Evolutionary conservation across 345 rosid species (phyloP), one percentile per base, ranked within the genome.

Genomic region (Sisymbrium irio): DNA sequence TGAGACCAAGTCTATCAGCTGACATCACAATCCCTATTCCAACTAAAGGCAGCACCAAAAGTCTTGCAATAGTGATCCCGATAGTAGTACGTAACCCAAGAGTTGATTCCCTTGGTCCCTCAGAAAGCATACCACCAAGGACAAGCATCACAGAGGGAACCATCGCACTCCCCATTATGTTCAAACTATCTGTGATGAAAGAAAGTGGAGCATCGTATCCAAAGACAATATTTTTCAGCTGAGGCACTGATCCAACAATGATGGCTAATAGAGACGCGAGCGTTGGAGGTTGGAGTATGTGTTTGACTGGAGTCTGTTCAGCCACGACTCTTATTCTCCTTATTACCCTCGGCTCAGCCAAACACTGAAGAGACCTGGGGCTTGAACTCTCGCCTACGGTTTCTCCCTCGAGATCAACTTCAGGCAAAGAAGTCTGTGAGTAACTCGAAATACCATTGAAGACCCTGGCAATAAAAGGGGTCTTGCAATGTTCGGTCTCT

Each of bases 141-240:
- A 95, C 78, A 65, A 95, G 97, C 99, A 90, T 92, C 78, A 90
- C 99, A 2, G 99, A 95, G 2, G 99, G 97, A 62, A 95, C 99
- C 96, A 82, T 85, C 22, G 97, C 97, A 3, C 89, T 89, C 0
- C 79, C 99, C 80, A 95, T 64, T 67, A 95, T 92, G 76, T 86
- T 84, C 55, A 95, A 80, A 75, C 97, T 95, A 77, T 92, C 99
- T 0, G 96, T 95, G 18, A 92, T 0, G 57, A 92, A 92, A 45
- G 96, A 88, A 17, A 91, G 78, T 1, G 96, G 96, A 63, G 97
- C 96, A 77, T 91, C 88, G 14, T 86, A 71, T 12, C 97, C 96
- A 64, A 91, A 94, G 47, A 88, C 62, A 46, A 90, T 72, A 12
- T 75, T 74, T 79, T 90, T 92, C 15, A 88, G 72, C 74, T 87